Evolutionary conservation across 192 early-diverging fungal genomes (phyloP).

Genomic region (Entomortierella beljakovae): DNA sequence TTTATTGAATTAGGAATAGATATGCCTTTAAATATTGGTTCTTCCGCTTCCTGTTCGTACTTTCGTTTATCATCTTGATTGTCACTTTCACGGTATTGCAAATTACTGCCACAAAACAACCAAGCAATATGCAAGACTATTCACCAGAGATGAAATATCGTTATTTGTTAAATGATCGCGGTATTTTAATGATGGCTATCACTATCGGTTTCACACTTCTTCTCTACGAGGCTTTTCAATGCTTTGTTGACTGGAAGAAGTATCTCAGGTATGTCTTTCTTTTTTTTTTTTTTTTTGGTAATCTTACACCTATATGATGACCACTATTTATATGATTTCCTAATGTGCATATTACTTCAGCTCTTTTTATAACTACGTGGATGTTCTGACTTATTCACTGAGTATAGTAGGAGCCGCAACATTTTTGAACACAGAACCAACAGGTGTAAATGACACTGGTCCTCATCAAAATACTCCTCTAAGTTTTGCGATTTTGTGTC

Average conservation of each 20-base stretch:
- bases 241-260: constrained; percentile 6
- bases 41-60: constrained; percentile 5
- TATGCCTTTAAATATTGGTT: constrained; percentile 32
- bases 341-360: background rate
- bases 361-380: constrained; percentile 27
- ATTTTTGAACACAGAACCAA: constrained; percentile 4
- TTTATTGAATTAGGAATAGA: constrained; percentile 15
- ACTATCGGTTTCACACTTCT: constrained; percentile 4
- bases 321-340: background rate
- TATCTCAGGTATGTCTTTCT: constrained; percentile 16
- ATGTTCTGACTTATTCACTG: constrained; percentile 1
- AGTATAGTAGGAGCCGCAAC: constrained; percentile 10
- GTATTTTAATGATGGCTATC: constrained; percentile 5
- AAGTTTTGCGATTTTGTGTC: constrained; percentile 35
- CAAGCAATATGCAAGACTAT: background rate
- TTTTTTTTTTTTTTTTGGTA: background rate
- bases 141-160: background rate
- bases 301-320: no score
- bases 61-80: constrained; percentile 13
- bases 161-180: constrained; percentile 17
- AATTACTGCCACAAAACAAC: no score
- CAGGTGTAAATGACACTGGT: background rate
- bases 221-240: constrained; percentile 13
- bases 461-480: constrained; percentile 19
- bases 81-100: background rate